Base-by-base conservation (phyloP, 208 protist species). In the Lotmaria passim region DNA sequence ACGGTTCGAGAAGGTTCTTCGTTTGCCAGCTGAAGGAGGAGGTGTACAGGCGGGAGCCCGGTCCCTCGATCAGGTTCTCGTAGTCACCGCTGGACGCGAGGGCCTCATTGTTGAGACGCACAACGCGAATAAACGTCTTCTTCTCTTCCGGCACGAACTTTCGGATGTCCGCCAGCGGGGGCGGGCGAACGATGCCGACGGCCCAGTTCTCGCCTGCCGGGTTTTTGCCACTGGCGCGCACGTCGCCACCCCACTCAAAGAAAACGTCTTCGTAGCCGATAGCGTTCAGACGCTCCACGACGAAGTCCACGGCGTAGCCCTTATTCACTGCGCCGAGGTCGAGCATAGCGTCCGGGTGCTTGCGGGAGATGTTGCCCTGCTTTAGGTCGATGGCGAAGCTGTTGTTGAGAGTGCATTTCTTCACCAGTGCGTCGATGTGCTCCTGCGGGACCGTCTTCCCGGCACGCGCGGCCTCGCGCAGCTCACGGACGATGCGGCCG, bases 171-270 rank as follows among this genome's bases (percentile, higher is more conserved):
- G 70, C 61, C 31, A 90, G 63, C 44, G 81, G 56, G 11, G 84
- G 84, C 15, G 84, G 84, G 48, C 78, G 78, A 14, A 69, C 71
- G 58, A 90, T 87, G 44, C 81, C 84, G 58, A 90, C 81, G 30
- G 68, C 71, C 84, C 84, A 90, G 15, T 44, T 60, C 48, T 79
- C 44, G 23, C 48, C 62, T 14, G 51, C 26, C 15, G 69, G 48
- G 75, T 90, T 87, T 43, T 66, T 70, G 60, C 85, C 85, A 48
- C 58, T 81, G 30, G 68, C 85, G 41, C 78, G 77, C 39, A 74
- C 72, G 51, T 90, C 85, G 33, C 85, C 85, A 19, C 85, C 85
- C 85, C 85, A 90, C 55, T 90, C 85, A 38, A 90, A 87, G 69
- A 87, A 83, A 46, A 76, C 73, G 50, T 87, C 68, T 33, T 72